A percentile compares a stretch with the other conserved stretches of the same genome.
These are phyloP conservation scores for Botrytis tulipae DNA, from an alignment of 2,329 filamentous ascomycete species.

Conservation along the genomic window DNA sequence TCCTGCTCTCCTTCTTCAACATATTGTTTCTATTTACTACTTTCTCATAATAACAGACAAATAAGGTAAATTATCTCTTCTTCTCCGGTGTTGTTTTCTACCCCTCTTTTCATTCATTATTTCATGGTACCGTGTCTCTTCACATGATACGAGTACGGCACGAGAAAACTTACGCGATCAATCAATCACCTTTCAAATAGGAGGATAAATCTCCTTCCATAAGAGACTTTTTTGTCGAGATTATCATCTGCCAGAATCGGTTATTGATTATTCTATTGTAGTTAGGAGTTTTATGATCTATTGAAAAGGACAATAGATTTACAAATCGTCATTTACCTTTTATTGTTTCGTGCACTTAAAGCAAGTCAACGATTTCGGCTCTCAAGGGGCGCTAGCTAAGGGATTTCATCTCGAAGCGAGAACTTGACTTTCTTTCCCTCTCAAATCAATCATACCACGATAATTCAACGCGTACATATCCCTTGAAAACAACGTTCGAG, in stretches of 20 bases:
- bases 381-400: constrained; percentile 22
- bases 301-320: background rate
- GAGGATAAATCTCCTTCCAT: background rate
- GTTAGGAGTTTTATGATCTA: background rate
- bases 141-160: constrained; percentile 14
- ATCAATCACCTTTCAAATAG: constrained; percentile 9
- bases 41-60: background rate
- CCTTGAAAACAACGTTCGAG: constrained; percentile 26
- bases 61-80: background rate
- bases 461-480: constrained; percentile 26
- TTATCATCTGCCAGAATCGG: background rate
- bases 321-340: constrained; percentile 4
- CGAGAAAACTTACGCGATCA: constrained; percentile 18
- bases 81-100: background rate
- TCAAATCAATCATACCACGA: constrained; percentile 20
- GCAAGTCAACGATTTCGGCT: constrained; percentile 5
- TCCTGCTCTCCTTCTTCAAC: too few relatives aligned
- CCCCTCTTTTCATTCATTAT: background rate
- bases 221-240: background rate
- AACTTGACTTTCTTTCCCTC: constrained; percentile 24
- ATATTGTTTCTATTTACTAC: background rate
- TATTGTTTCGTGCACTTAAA: constrained; percentile 2
- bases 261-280: background rate
- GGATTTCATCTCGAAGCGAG: constrained; percentile 23
- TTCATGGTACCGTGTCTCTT: background rate